Conservation (phyloP, 495 filamentous ascomycete genomes). For the Penicilliopsis zonata region DNA sequence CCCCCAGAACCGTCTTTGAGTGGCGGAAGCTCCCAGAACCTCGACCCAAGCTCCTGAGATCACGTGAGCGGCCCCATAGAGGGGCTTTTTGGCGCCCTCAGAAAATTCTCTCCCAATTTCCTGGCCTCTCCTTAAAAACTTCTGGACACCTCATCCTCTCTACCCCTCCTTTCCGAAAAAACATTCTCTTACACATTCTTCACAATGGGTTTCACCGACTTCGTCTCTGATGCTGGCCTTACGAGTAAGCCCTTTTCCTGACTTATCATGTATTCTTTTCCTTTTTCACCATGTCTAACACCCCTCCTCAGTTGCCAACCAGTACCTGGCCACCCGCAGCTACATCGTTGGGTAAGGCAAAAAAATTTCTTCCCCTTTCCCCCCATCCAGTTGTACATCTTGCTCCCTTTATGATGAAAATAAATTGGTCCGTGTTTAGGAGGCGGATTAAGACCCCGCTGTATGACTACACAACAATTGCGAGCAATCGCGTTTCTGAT, state of each 20-base stretch:
- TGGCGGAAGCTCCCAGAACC: conserved; percentile 18
- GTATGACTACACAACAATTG: conserved; percentile 74
- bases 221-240: conserved; percentile 76
- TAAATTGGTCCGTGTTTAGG: conserved; percentile 97
- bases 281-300: conserved; percentile 20
- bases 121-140: conserved; percentile 9
- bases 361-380: conserved; percentile 5
- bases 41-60: conserved; percentile 20
- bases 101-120: conserved; percentile 22
- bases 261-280: conserved; percentile 9
- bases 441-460: conserved; percentile 96
- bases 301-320: conserved; percentile 67
- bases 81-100: conserved; percentile 11
- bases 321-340: conserved; percentile 78
- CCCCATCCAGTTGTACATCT: conserved; percentile 6
- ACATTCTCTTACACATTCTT: conserved; percentile 15
- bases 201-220: conserved; percentile 93
- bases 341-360: conserved; percentile 81
- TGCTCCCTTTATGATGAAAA: conserved; percentile 62
- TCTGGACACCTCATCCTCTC: conserved; percentile 13
- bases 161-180: conserved; percentile 12
- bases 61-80: conserved; percentile 21
- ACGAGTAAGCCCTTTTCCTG: conserved; percentile 48
- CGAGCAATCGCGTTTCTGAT: conserved; percentile 79
- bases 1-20: conserved; percentile 11